Conservation (phyloP, 2,329 filamentous ascomycete species). For the Gnomoniopsis sp. region DNA sequence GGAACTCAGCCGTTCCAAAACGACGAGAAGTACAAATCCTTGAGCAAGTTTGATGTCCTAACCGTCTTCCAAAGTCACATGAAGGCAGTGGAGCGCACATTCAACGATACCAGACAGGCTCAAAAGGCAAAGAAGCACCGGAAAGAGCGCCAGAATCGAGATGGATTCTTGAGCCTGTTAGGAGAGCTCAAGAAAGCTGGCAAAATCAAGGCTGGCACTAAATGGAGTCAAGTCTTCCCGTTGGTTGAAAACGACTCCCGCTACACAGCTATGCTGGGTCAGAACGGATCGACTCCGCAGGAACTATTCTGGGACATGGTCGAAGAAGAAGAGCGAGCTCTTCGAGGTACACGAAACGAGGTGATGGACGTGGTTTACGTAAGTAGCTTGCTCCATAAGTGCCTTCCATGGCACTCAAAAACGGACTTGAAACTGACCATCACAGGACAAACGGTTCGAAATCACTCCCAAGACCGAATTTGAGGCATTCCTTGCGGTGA, state of each 20-base stretch:
- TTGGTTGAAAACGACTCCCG: constrained; percentile 76
- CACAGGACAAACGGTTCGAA: constrained; percentile 85
- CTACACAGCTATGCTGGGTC: constrained; percentile 79
- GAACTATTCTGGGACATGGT: constrained; percentile 96
- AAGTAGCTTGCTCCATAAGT: constrained; percentile 32
- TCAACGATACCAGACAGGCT: constrained; percentile 87
- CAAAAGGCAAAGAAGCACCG: constrained; percentile 79
- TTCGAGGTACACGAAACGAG: constrained; percentile 77
- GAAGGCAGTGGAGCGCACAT: constrained; percentile 82
- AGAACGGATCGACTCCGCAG: constrained; percentile 78
- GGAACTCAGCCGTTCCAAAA: constrained; percentile 72
- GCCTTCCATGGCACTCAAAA: constrained; percentile 14
- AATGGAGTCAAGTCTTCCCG: constrained; percentile 80
- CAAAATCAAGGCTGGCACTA: constrained; percentile 83
- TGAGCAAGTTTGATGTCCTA: constrained; percentile 87
- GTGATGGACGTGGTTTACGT: constrained; percentile 87
- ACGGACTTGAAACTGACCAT: too few relatives aligned
- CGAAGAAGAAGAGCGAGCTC: constrained; percentile 87
- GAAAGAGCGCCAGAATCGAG: constrained; percentile 80
- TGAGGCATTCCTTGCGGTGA: constrained; percentile 79
- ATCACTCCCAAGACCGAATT: constrained; percentile 81
- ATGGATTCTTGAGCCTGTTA: constrained; percentile 73
- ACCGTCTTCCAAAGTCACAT: constrained; percentile 94
- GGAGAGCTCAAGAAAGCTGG: constrained; percentile 69
- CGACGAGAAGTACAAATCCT: constrained; percentile 79